Conservation (phyloP, 768 basidiomycete species). For the Lentinus brumalis region DNA sequence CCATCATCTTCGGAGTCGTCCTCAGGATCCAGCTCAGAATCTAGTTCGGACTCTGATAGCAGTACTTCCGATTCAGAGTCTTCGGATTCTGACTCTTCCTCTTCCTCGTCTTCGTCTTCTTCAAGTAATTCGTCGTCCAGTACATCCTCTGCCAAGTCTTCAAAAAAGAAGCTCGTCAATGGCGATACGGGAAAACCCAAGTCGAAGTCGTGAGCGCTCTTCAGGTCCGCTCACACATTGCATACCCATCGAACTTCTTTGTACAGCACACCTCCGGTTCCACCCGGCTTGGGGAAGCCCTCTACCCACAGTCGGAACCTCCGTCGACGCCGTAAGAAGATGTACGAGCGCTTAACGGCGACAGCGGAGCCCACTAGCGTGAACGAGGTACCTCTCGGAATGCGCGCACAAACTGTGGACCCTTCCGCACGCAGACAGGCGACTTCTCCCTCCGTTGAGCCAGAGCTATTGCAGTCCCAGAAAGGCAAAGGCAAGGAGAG, state of each 20-base stretch:
- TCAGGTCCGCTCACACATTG: slow-evolving; percentile 1
- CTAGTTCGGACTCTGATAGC: slow-evolving; percentile 10
- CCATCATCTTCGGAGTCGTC: slow-evolving; percentile 14
- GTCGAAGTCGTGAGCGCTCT: slow-evolving; percentile 9
- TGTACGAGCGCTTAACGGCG: slow-evolving; percentile 30
- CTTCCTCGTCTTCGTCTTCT: slow-evolving; percentile 28
- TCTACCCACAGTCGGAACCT: slow-evolving; percentile 58
- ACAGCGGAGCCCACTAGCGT: slow-evolving; percentile 34
- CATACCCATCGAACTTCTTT: slow-evolving; percentile 10
- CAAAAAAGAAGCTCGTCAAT: not conserved
- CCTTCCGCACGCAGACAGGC: not conserved
- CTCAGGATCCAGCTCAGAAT: slow-evolving; percentile 17
- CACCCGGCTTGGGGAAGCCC: slow-evolving; percentile 62
- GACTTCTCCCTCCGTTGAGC: not conserved
- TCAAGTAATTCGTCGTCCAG: slow-evolving; percentile 16
- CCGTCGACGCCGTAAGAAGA: slow-evolving; percentile 53
- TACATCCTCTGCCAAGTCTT: slow-evolving; percentile 1
- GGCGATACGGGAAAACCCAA: not conserved
- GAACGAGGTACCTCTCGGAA: slow-evolving; percentile 50
- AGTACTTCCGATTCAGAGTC: slow-evolving; percentile 25
- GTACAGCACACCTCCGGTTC: slow-evolving; percentile 37
- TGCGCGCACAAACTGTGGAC: slow-evolving; percentile 6
- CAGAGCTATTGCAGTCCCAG: not conserved
- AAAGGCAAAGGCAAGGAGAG: not conserved
- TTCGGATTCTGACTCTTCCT: slow-evolving; percentile 32